These are phyloP conservation scores for Suillus occidentalis DNA, from an alignment of 768 basidiomycete species.

Conservation along the genomic window DNA sequence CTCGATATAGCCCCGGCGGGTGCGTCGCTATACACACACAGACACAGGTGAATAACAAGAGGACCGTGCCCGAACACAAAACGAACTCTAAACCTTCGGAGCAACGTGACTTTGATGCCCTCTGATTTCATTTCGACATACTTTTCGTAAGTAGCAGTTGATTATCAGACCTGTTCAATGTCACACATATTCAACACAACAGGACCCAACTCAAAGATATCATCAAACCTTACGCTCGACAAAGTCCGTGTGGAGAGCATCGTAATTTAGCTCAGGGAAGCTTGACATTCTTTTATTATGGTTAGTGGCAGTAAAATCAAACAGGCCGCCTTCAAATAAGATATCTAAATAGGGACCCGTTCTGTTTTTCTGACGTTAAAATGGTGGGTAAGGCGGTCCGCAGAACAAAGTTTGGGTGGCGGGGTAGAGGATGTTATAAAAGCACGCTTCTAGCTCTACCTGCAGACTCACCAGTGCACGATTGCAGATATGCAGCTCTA, in stretches of 20 bases:
- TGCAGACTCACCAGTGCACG: background rate
- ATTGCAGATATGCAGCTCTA: background rate
- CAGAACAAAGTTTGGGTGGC: background rate
- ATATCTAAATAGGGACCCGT: background rate
- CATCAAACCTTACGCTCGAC: background rate
- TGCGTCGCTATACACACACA: background rate
- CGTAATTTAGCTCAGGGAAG: background rate
- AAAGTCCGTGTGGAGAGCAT: background rate
- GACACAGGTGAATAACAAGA: background rate
- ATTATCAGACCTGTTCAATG: background rate
- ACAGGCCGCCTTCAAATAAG: background rate
- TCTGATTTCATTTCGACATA: background rate
- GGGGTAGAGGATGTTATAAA: background rate
- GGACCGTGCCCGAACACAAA: background rate
- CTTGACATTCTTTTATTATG: background rate
- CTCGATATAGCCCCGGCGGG: background rate
- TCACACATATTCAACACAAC: background rate
- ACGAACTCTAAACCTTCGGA: background rate
- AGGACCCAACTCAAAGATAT: background rate
- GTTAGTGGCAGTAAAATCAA: background rate
- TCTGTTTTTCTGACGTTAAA: too few species aligned
- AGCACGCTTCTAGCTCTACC: background rate
- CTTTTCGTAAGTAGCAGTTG: background rate
- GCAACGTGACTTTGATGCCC: background rate
- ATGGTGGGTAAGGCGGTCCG: too few species aligned